These are phyloP conservation scores for Apiospora saccharicola DNA, from an alignment of 2,329 filamentous ascomycete species.

Conservation along the genomic window DNA sequence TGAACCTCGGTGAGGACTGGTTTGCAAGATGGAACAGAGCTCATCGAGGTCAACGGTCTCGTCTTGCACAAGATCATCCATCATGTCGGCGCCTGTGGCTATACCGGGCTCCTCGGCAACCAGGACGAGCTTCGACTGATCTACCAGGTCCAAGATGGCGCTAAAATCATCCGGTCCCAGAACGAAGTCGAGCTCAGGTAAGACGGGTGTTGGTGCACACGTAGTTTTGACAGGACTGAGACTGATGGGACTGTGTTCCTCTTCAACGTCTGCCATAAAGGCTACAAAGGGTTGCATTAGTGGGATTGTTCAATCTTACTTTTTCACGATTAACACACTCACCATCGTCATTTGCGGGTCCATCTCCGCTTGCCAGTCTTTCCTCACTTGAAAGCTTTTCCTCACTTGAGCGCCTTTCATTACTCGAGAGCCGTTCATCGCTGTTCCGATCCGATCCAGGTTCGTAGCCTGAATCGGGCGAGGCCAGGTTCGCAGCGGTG, in stretches of 20 bases:
- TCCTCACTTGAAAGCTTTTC: neutral
- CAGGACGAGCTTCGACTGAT: constrained; percentile 3
- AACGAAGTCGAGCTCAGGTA: neutral
- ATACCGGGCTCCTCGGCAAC: neutral
- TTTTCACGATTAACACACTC: neutral
- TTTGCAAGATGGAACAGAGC: neutral
- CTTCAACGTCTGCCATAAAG: neutral
- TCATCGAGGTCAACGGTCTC: neutral
- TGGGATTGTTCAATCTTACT: neutral
- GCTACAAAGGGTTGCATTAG: neutral
- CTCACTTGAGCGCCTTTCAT: neutral
- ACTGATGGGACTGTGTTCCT: neutral
- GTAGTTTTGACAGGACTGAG: neutral
- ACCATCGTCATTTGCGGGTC: neutral
- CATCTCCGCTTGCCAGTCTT: neutral
- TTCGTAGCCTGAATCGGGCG: neutral
- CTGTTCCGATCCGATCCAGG: neutral
- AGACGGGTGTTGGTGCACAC: neutral
- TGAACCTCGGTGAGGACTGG: neutral
- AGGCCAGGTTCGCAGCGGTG: neutral
- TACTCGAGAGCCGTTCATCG: neutral
- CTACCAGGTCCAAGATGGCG: constrained; percentile 2
- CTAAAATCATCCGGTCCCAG: constrained; percentile 12
- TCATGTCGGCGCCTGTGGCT: neutral
- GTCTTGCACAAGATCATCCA: neutral